Evolutionary conservation across 225 moss, liverwort and hornwort genomes (phyloP), one percentile per base, ranked within the genome.

Genomic region (Pseudisothecium myosuroides): DNA sequence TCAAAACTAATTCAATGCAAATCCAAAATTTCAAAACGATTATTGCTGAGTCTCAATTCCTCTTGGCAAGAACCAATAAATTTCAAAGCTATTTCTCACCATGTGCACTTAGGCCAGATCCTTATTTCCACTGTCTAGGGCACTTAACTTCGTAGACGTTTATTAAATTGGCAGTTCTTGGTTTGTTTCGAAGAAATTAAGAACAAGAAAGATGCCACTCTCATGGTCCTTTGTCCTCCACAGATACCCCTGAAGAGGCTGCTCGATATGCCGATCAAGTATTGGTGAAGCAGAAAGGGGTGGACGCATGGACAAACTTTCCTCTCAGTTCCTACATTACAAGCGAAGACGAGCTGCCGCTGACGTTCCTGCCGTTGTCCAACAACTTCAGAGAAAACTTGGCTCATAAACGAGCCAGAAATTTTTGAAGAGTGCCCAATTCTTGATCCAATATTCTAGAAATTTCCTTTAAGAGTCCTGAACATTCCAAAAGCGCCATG

Each of bases 241-340:
- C 82, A 93, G 92, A 89, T 83, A 93, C 89, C 14, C 89, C 92
- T 37, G 86, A 93, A 88, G 72, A 92, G 49, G 93, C 92, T 69
- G 93, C 92, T 80, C 85, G 61, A 64, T 61, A 62, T 83, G 93
- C 90, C 20, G 92, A 92, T 88, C 66, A 80, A 83, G 58, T 50
- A 36, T 21, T 91, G 81, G 92, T 92, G 73, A 89, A 88, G 31
- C 88, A 80, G 76, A 92, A 91, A 76, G 90, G 91, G 58, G 22
- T 63, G 5, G 36, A 76, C 9, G 93, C 93, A 18, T 92, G 92
- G 93, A 93, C 90, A 80, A 93, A 91, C 80, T 93, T 92, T 26
- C 90, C 93, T 56, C 85, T 93, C 54, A 92, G 80, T 86, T 89
- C 83, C 76, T 92, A 89, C 76, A 83, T 93, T 14, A 62, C 87